Percentiles rank a stretch among this genome's conserved stretches.
phyloP scores from a whole-genome alignment of 2,329 filamentous ascomycete species.

The Colletotrichum lini region DNA sequence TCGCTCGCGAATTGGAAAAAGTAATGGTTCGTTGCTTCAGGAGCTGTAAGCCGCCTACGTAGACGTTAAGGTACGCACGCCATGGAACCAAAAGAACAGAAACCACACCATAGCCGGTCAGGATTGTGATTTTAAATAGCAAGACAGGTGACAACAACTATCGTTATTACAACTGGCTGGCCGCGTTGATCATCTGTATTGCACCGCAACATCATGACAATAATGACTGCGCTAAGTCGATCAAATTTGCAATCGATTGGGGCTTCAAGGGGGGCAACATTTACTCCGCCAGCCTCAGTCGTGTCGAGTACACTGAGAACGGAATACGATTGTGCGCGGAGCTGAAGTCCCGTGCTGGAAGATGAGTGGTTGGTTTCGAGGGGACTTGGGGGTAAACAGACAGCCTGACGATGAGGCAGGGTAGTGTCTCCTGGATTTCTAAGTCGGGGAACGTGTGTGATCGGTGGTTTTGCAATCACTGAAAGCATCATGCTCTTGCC shows the following conservation, averaged over 20 bases:
- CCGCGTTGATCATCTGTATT: slow-evolving; percentile 55
- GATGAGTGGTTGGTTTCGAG: slow-evolving; percentile 51
- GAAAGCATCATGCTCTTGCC: too few species aligned
- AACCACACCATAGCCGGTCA: neutral
- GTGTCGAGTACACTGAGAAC: slow-evolving; percentile 59
- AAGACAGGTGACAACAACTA: slow-evolving; percentile 17
- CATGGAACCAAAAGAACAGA: neutral
- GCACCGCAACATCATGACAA: slow-evolving; percentile 51
- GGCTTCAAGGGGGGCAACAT: slow-evolving; percentile 60
- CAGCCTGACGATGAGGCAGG: neutral
- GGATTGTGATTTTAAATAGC: slow-evolving; percentile 1
- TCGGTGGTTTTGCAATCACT: too few species aligned
- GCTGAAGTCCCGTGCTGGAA: slow-evolving; percentile 58
- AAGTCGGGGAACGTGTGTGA: too few species aligned
- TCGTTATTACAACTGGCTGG: neutral
- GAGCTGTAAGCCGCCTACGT: neutral
- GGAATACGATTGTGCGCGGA: slow-evolving; percentile 59
- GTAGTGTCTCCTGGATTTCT: neutral
- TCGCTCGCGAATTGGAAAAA: neutral
- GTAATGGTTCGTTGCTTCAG: neutral
- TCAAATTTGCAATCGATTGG: slow-evolving; percentile 63
- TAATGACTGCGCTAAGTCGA: slow-evolving; percentile 63
- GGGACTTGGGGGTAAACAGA: neutral
- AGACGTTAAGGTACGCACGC: neutral
- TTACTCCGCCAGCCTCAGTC: slow-evolving; percentile 59